These are phyloP conservation scores for Plasmopara viticola DNA, from an alignment of 352 stramenopile species.

Conservation along the genomic window DNA sequence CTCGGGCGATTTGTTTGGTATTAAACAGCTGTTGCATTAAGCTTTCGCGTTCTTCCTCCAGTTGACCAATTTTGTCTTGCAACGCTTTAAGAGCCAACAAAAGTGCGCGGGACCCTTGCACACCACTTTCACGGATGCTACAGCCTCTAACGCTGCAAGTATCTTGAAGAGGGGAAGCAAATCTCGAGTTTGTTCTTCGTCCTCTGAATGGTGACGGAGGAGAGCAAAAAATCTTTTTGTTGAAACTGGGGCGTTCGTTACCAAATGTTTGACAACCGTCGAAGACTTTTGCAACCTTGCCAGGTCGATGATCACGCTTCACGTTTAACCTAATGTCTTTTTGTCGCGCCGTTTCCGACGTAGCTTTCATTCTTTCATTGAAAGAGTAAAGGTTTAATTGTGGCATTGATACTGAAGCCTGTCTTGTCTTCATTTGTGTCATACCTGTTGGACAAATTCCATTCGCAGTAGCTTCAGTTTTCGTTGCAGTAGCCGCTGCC, in stretches of 20 bases:
- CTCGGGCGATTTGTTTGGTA: slow-evolving; percentile 40
- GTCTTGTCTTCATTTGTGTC: slow-evolving; percentile 11
- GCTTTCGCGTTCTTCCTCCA: slow-evolving; percentile 59
- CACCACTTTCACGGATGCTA: slow-evolving; percentile 3
- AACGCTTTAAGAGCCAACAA: slow-evolving; percentile 70
- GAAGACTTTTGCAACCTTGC: background rate
- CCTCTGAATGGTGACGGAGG: slow-evolving; percentile 7
- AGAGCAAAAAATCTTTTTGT: slow-evolving; percentile 29
- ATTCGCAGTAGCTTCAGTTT: slow-evolving; percentile 13
- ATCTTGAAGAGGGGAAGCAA: slow-evolving; percentile 10
- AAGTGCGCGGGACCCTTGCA: slow-evolving; percentile 56
- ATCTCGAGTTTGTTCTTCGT: slow-evolving; percentile 4
- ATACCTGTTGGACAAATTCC: slow-evolving; percentile 23
- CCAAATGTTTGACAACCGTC: background rate
- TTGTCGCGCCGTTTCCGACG: slow-evolving; percentile 16
- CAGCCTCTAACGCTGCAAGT: slow-evolving; percentile 3
- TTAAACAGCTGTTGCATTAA: slow-evolving; percentile 58
- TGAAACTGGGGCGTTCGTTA: slow-evolving; percentile 16
- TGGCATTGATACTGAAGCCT: slow-evolving; percentile 22
- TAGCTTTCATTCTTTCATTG: slow-evolving; percentile 3
- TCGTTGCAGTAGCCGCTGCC: slow-evolving; percentile 12
- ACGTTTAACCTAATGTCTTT: background rate
- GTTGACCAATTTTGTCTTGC: slow-evolving; percentile 66
- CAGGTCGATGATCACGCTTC: background rate
- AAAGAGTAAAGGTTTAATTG: slow-evolving; percentile 7